phyloP scores from a whole-genome alignment of 257 asterid species.

The Jacaranda copaia region DNA sequence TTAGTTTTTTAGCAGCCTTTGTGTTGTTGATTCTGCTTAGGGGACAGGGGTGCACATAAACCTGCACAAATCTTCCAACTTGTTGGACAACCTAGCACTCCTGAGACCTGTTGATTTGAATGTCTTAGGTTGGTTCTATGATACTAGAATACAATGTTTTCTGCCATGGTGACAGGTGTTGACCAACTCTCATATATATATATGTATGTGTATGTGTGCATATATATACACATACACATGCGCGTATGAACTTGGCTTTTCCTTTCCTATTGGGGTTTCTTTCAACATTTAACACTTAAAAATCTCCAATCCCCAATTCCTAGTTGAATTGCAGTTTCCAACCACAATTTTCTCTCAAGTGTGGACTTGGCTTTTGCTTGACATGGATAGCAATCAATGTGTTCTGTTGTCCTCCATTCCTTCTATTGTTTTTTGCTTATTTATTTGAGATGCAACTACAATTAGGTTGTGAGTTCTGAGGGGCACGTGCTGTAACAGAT shows the following conservation, averaged over 20 bases:
- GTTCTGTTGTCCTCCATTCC: background rate
- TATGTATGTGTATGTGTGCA: background rate
- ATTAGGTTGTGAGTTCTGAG: background rate
- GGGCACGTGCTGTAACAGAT: background rate
- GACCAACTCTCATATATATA: background rate
- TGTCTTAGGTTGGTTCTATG: too few relatives aligned
- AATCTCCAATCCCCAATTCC: background rate
- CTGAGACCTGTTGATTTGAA: background rate
- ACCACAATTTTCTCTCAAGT: background rate
- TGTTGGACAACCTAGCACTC: background rate
- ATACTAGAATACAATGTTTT: background rate
- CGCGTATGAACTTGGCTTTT: too few relatives aligned
- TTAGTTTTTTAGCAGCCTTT: constrained; percentile 35
- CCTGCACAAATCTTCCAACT: constrained; percentile 7
- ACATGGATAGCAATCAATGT: background rate
- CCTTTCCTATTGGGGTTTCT: too few relatives aligned
- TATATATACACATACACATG: background rate
- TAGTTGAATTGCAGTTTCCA: background rate
- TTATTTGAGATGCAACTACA: constrained; percentile 18
- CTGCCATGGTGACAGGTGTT: background rate
- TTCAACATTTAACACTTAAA: background rate
- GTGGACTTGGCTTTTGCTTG: constrained; percentile 13
- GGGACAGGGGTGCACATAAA: background rate
- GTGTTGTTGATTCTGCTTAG: background rate
- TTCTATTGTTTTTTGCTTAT: background rate